Conservation (phyloP, 805 yeast species). For the Pichia insulana region DNA sequence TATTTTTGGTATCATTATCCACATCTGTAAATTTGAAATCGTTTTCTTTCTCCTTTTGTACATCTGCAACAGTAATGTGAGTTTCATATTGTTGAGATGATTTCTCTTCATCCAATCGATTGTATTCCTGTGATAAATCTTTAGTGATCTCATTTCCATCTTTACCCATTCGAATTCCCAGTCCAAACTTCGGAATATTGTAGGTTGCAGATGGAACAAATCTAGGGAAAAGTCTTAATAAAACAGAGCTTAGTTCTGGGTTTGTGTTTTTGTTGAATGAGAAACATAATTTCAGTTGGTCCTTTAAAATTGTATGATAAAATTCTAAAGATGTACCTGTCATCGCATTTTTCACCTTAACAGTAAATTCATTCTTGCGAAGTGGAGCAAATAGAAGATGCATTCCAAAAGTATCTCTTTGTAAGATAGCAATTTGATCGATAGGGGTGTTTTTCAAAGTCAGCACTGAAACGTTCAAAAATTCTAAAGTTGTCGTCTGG, state of each 20-base stretch:
- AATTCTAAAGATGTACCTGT: slow-evolving; percentile 13
- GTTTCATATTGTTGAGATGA: not conserved
- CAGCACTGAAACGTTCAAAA: slow-evolving; percentile 14
- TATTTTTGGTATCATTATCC: no score
- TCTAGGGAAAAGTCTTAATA: slow-evolving; percentile 11
- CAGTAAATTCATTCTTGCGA: slow-evolving; percentile 21
- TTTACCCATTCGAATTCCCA: slow-evolving; percentile 4
- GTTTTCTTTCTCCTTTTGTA: no score
- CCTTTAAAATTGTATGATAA: slow-evolving; percentile 8
- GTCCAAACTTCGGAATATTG: slow-evolving; percentile 1
- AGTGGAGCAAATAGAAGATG: slow-evolving; percentile 30
- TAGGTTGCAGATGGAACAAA: not conserved
- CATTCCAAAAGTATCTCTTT: slow-evolving; percentile 23
- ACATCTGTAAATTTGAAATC: no score
- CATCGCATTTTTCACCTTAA: slow-evolving; percentile 12
- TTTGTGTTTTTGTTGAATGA: slow-evolving; percentile 2
- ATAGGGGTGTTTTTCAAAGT: slow-evolving; percentile 10
- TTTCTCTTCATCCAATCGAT: no score
- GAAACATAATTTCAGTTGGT: slow-evolving; percentile 11
- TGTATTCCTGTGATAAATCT: no score
- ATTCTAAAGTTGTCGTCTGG: slow-evolving; percentile 16
- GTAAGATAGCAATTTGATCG: slow-evolving; percentile 21
- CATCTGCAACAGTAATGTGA: not conserved
- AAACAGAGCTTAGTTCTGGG: not conserved
- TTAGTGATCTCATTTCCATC: not conserved